A percentile compares a stretch with the other conserved stretches of the same genome.
phyloP scores from a whole-genome alignment of 2,329 filamentous ascomycete species.

The Magnaporthiopsis incrustans region DNA sequence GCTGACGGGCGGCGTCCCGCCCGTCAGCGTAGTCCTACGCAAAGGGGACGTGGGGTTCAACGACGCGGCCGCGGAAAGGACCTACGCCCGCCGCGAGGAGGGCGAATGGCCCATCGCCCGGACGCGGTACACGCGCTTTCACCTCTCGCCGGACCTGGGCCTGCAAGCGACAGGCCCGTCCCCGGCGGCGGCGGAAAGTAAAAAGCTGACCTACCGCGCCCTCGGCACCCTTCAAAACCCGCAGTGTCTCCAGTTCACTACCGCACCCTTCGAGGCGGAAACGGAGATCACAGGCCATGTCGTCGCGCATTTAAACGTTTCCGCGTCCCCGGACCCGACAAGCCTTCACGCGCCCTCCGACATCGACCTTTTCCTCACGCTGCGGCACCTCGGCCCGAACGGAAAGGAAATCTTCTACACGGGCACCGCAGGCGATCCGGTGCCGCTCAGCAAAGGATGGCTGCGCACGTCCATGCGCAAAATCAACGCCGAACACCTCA shows the following conservation, averaged over 20 bases:
- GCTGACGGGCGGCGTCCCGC: constrained; percentile 48
- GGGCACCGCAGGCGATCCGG: constrained; percentile 54
- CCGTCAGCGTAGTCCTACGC: constrained; percentile 52
- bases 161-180: background rate
- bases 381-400: constrained; percentile 46
- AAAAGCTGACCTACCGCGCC: constrained; percentile 44
- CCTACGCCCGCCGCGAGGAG: constrained; percentile 47
- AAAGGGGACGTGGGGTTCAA: constrained; percentile 63
- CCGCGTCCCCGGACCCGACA: constrained; percentile 34
- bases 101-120: constrained; percentile 58
- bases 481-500: constrained; percentile 39
- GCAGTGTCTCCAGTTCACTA: constrained; percentile 46
- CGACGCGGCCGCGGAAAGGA: constrained; percentile 50
- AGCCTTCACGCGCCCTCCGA: constrained; percentile 30
- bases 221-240: constrained; percentile 47
- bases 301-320: constrained; percentile 56
- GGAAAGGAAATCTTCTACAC: constrained; percentile 56
- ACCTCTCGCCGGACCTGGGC: constrained; percentile 36
- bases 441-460: constrained; percentile 58
- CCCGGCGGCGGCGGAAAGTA: constrained; percentile 22
- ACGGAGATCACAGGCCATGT: constrained; percentile 65
- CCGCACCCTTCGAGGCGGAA: constrained; percentile 46
- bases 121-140: constrained; percentile 55
- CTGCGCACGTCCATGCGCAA: constrained; percentile 50
- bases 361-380: constrained; percentile 56